phyloP scores from a whole-genome alignment of 495 filamentous ascomycete species.

The Pyronema omphalodes region DNA sequence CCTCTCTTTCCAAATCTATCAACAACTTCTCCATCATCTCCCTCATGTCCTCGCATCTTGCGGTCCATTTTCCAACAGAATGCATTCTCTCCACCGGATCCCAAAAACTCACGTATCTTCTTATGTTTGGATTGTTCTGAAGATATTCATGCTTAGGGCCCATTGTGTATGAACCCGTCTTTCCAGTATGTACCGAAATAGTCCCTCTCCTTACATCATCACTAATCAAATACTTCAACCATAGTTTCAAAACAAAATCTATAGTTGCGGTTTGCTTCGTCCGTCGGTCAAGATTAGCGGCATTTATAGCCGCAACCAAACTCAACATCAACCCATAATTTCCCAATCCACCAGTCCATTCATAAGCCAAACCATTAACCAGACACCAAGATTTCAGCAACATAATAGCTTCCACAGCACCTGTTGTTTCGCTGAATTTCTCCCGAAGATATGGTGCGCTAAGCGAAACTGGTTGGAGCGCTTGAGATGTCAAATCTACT shows the following conservation, averaged over 20 bases:
- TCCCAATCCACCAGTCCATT: not conserved
- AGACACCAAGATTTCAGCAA: constrained; percentile 8
- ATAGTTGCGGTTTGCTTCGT: not conserved
- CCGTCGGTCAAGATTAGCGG: not conserved
- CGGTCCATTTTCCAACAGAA: not conserved
- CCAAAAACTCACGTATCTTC: not conserved
- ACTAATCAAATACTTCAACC: not conserved
- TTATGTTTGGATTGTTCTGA: not conserved
- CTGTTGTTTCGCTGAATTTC: constrained; percentile 10
- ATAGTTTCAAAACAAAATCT: not conserved
- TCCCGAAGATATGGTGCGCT: not conserved
- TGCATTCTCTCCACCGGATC: not conserved
- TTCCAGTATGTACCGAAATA: not conserved
- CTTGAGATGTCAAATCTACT: not conserved
- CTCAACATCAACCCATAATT: not conserved
- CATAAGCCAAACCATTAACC: not conserved
- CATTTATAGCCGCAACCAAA: not conserved
- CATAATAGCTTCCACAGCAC: constrained; percentile 14
- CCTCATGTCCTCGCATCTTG: not conserved
- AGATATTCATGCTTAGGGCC: not conserved
- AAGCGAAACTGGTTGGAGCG: not conserved
- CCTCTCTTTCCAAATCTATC: not conserved
- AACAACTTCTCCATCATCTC: not conserved
- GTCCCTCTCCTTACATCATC: not conserved
- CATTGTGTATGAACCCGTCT: no score